phyloP scores from a whole-genome alignment of 2,329 filamentous ascomycete genomes.

The Fusarium transvaalense region DNA sequence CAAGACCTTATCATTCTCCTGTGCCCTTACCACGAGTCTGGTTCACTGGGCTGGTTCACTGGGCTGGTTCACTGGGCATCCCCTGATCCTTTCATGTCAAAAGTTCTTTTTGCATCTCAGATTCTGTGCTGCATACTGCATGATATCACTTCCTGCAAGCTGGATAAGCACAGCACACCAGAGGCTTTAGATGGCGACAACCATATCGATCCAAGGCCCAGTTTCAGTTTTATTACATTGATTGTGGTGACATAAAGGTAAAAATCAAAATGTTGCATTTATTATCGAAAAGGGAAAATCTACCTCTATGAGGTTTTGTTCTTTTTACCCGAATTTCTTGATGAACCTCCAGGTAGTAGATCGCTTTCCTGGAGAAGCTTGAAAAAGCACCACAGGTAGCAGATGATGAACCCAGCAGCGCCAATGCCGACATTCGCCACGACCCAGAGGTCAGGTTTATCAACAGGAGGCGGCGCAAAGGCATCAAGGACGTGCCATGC shows the following conservation, averaged over 20 bases:
- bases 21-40: background rate
- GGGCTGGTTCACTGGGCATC: background rate
- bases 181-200: background rate
- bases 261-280: conserved; percentile 8
- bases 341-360: conserved; percentile 53
- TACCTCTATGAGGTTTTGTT: conserved; percentile 40
- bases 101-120: background rate
- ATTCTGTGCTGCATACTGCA: background rate
- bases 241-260: background rate
- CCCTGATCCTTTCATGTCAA: background rate
- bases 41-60: background rate
- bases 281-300: conserved; percentile 1
- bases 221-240: background rate
- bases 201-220: background rate
- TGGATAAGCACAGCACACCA: background rate
- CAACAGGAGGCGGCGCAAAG: conserved; percentile 73
- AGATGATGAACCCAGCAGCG: conserved; percentile 84
- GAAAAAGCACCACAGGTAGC: conserved; percentile 92
- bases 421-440: conserved; percentile 91
- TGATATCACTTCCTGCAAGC: background rate
- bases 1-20: background rate
- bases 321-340: conserved; percentile 53
- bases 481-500: conserved; percentile 84
- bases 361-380: conserved; percentile 72
- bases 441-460: conserved; percentile 94